Evolutionary conservation across 2,329 filamentous ascomycete species (phyloP), one percentile per base, ranked within the genome.

Genomic region (Scedosporium minutisporum): DNA sequence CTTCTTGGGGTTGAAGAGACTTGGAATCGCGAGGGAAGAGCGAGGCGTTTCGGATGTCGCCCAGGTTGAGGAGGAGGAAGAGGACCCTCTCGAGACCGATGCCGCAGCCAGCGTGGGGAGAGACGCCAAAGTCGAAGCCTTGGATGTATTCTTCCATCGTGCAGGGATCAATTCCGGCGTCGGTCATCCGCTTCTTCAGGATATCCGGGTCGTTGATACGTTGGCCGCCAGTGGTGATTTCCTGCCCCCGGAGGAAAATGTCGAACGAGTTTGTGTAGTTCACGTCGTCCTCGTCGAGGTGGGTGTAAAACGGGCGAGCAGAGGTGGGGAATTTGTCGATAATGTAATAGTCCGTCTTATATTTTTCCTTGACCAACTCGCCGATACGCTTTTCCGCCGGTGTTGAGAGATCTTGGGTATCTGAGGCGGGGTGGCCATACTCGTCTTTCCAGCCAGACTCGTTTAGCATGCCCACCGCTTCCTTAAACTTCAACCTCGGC

Each of bases 221-320:
- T 74, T 97, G 93, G 6, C 93, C 93, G 68, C 93, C 93, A 1
- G 91, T 93, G 57, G 93, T 87, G 63, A 97, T 95, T 73, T 97
- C 93, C 71, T 97, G 93, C 0, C 93, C 93, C 33, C 93, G 88
- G 53, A 96, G 83, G 76, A 97, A 97, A 63, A 97, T 96, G 72
- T 97, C 93, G 69, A 96, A 97, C 0, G 93, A 96, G 72, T 96
- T 96, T 60, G 93, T 97, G 72, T 87, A 85, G 41, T 82, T 80
- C 12, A 84, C 79, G 69, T 96, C 85, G 16, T 87, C 79, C 1
- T 87, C 83, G 65, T 96, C 90, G 29, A 88, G 88, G 83, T 96
- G 93, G 1, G 93, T 91, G 71, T 97, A 96, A 76, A 97, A 96
- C 0, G 93, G 93, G 53, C 93, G 85, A 2, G 90, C 93, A 6